Evolutionary conservation across 176 grass and related monocot genomes (phyloP).

Genomic region (Carex littledalei): DNA sequence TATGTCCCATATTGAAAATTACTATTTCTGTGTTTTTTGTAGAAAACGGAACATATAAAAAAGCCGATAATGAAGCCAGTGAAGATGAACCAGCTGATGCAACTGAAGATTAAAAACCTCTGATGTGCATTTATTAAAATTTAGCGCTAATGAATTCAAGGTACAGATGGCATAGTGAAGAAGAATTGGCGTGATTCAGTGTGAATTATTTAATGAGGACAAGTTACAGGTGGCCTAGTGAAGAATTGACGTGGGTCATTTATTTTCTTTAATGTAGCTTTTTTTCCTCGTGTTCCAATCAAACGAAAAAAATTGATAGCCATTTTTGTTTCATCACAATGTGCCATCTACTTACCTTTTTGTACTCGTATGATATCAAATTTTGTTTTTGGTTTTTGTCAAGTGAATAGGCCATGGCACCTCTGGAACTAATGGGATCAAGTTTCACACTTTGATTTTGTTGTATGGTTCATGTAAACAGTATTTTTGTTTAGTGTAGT

Average conservation of each 20-base stretch:
- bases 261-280: not conserved
- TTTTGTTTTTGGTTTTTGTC: not conserved
- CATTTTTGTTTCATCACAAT: not conserved
- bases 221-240: not conserved
- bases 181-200: too few relatives aligned
- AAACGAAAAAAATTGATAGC: not conserved
- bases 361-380: not conserved
- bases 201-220: not conserved
- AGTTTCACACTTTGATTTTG: not conserved
- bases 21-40: not conserved
- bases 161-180: not conserved
- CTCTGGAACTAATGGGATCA: not conserved
- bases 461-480: not conserved
- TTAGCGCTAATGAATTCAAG: not conserved
- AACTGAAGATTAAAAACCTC: constrained; percentile 15
- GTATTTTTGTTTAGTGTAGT: not conserved
- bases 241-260: not conserved
- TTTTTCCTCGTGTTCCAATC: not conserved
- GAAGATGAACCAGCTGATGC: constrained; percentile 8
- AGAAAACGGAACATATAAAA: not conserved
- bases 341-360: not conserved
- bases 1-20: not conserved
- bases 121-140: not conserved
- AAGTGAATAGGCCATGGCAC: not conserved
- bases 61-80: not conserved